Conservation (phyloP, 2,329 filamentous ascomycete species). For the Parastagonospora avenae region DNA sequence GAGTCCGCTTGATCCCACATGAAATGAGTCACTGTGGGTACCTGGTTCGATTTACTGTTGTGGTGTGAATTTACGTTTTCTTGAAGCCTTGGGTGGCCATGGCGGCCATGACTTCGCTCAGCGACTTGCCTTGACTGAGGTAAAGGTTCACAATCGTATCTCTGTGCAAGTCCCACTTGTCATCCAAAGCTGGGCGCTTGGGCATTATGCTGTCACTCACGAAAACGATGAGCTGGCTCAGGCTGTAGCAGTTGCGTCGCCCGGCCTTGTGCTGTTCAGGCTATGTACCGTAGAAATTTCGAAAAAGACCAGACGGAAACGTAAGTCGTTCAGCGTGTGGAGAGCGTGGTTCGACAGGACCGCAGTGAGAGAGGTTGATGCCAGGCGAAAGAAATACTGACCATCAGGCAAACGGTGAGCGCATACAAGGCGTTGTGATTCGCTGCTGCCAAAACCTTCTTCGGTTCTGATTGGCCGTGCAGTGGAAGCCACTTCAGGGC, state of each 20-base stretch:
- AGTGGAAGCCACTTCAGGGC: not conserved
- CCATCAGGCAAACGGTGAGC: too few relatives aligned
- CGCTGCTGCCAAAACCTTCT: conserved; percentile 4
- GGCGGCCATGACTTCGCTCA: conserved; percentile 5
- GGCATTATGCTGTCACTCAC: conserved; percentile 3
- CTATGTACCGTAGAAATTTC: too few relatives aligned
- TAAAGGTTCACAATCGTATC: conserved; percentile 6
- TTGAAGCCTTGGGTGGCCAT: conserved; percentile 9
- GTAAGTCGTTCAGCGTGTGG: too few relatives aligned
- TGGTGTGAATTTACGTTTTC: conserved; percentile 6
- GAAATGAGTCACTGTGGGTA: too few relatives aligned
- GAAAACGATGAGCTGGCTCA: not conserved
- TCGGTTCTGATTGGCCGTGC: not conserved
- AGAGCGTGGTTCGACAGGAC: too few relatives aligned
- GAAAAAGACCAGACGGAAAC: too few relatives aligned
- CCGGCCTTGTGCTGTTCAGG: too few relatives aligned
- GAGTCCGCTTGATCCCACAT: too few relatives aligned
- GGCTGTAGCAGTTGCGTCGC: not conserved
- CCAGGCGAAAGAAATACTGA: too few relatives aligned
- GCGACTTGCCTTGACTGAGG: not conserved
- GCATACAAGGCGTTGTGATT: not conserved
- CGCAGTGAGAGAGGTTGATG: too few relatives aligned
- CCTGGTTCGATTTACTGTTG: not conserved
- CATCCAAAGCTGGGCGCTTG: conserved; percentile 6
- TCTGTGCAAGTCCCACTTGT: conserved; percentile 7